These are phyloP conservation scores for Aquilaria malaccensis DNA, from an alignment of 345 rosid species.

Conservation along the genomic window DNA sequence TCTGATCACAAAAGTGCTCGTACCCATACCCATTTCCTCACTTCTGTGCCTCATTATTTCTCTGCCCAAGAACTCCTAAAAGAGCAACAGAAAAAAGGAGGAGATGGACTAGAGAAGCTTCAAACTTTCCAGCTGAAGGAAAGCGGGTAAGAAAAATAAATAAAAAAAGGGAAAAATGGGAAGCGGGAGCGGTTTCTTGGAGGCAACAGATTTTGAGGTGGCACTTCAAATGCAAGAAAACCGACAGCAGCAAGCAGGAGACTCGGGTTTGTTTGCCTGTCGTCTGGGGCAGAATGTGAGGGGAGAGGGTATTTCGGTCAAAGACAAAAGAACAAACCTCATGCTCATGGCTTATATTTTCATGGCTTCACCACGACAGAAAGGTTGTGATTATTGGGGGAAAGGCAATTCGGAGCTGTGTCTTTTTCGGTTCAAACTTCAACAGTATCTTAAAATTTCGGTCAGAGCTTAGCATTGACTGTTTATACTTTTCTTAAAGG, in stretches of 20 bases:
- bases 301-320: conserved; percentile 23
- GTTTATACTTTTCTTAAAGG: not conserved
- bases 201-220: conserved; percentile 3
- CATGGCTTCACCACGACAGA: not conserved
- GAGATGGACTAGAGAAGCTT: not conserved
- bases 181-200: conserved; percentile 7
- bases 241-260: conserved; percentile 1
- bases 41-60: conserved; percentile 10
- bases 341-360: conserved; percentile 9
- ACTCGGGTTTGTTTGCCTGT: not conserved
- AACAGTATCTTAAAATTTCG: not conserved
- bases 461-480: not conserved
- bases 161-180: not conserved
- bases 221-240: conserved; percentile 28
- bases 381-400: not conserved
- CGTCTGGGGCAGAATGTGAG: not conserved
- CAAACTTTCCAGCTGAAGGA: too few species aligned
- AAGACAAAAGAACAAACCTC: conserved; percentile 2
- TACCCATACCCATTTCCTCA: conserved; percentile 63
- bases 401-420: not conserved
- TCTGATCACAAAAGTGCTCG: conserved; percentile 82
- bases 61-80: conserved; percentile 1
- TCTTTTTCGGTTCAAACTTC: too few species aligned
- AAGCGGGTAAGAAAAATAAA: not conserved
- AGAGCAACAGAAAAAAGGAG: conserved; percentile 8